Base-by-base conservation (phyloP, 306 rosid species). In the Acacia acuminata region DNA sequence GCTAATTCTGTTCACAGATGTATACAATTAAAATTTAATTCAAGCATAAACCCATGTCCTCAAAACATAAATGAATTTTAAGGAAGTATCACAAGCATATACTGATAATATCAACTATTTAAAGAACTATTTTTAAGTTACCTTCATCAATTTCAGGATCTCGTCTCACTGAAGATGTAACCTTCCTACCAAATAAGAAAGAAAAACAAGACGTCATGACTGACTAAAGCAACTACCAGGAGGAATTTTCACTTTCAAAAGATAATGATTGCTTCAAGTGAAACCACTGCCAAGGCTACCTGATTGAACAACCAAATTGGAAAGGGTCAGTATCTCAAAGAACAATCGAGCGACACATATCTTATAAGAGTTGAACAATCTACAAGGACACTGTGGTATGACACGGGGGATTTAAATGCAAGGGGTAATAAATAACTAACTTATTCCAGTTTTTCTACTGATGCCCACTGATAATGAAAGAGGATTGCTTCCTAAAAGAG, bases 121-220 rank as follows among this genome's bases (percentile, higher is more conserved):
- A 45, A 42, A 50, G 4, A 82, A 63, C 63, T 36, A 69, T 58
- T 65, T 73, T 65, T 73, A 40, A 77, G 53, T 79, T 86, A 95
- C 98, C 98, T 75, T 89, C 90, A 42, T 83, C 92, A 15, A 68
- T 71, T 27, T 76, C 87, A 58, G 56, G 86, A 71, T 79, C 56
- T 50, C 51, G 80, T 47, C 58, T 82, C 11, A 81, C 79, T 43
- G 91, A 55, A 81, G 84, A 47, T 12, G 67, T 32, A n/a, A 9
- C 74, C 78, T 76, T 82, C 85, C 81, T 87, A 66, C 91, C 10
- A 79, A 81, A 83, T 50, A 76, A 86, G 89, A 61, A 87, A 75
- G 96, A 85, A 66, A 95, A 89, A 84, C 98, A 95, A 72, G 96
- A 95, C 73, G 84, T 71, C 98, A 95, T 95, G 38, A 78, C 82